Percentiles rank a stretch among this genome's conserved stretches.
phyloP scores from a whole-genome alignment of 164 flowering plant species.

The Pachysandra terminalis region DNA sequence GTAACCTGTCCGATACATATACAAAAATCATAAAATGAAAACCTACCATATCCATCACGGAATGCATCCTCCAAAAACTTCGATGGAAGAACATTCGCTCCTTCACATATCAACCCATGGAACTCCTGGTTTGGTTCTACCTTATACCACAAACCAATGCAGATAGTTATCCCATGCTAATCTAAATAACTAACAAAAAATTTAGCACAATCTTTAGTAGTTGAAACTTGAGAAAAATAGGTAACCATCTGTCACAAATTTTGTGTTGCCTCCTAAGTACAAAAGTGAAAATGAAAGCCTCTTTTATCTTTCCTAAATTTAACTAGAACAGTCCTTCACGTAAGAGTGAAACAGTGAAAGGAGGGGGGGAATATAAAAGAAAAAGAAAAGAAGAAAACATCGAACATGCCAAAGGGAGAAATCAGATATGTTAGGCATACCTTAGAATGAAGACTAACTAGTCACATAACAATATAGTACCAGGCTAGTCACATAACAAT shows the following conservation, averaged over 20 bases:
- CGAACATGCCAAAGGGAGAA: no score
- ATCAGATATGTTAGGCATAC: no score
- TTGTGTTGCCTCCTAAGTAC: not conserved
- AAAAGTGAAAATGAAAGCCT: not conserved
- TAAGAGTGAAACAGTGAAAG: no score
- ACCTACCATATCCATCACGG: constrained; percentile 84
- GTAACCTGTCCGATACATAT: not conserved
- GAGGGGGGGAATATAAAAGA: no score
- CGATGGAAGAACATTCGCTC: constrained; percentile 95
- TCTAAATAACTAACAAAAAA: not conserved
- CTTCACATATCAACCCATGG: constrained; percentile 95
- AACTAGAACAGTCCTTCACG: not conserved
- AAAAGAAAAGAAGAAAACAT: no score
- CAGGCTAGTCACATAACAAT: no score
- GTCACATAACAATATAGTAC: no score
- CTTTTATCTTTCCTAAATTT: no score
- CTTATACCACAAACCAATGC: constrained; percentile 53
- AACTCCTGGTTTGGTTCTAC: constrained; percentile 99
- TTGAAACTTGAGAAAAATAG: no score
- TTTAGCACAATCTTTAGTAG: no score
- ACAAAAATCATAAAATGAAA: not conserved
- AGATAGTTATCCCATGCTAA: constrained; percentile 4
- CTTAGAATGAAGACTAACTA: no score
- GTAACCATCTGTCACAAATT: no score
- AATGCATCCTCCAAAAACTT: constrained; percentile 87